These are phyloP conservation scores for Aristolochia fimbriata DNA, from an alignment of 164 flowering plant species.

Conservation along the genomic window DNA sequence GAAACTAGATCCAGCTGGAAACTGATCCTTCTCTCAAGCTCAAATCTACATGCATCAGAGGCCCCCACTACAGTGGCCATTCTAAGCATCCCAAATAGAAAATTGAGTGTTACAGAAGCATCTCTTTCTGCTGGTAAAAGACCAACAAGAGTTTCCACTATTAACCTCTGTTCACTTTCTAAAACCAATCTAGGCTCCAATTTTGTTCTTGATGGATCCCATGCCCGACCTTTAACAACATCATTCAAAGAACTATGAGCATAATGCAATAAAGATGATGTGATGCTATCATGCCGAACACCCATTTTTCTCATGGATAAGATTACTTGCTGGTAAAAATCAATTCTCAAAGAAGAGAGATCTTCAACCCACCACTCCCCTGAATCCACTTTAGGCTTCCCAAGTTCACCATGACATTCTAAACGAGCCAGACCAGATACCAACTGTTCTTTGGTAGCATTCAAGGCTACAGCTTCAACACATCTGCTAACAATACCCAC, in stretches of 20 bases:
- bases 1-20: constrained; percentile 43
- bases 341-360: constrained; percentile 39
- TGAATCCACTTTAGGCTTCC: constrained; percentile 26
- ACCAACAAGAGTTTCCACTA: constrained; percentile 50
- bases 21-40: constrained; percentile 58
- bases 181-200: constrained; percentile 11
- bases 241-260: constrained; percentile 51
- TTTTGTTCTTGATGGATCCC: constrained; percentile 40
- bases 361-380: constrained; percentile 72
- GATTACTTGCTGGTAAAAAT: constrained; percentile 41
- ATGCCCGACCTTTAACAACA: constrained; percentile 37
- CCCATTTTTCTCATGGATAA: constrained; percentile 44
- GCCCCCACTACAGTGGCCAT: constrained; percentile 41
- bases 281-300: constrained; percentile 36
- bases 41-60: constrained; percentile 37
- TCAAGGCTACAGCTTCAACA: constrained; percentile 51
- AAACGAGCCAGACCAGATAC: constrained; percentile 45
- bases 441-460: constrained; percentile 55
- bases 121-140: constrained; percentile 48
- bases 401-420: constrained; percentile 25
- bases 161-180: constrained; percentile 33
- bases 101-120: constrained; percentile 34
- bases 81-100: constrained; percentile 60
- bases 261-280: constrained; percentile 47
- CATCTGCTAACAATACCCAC: constrained; percentile 37